Base-by-base conservation (phyloP, 441 rosid genomes). In the Viola pubescens region DNA sequence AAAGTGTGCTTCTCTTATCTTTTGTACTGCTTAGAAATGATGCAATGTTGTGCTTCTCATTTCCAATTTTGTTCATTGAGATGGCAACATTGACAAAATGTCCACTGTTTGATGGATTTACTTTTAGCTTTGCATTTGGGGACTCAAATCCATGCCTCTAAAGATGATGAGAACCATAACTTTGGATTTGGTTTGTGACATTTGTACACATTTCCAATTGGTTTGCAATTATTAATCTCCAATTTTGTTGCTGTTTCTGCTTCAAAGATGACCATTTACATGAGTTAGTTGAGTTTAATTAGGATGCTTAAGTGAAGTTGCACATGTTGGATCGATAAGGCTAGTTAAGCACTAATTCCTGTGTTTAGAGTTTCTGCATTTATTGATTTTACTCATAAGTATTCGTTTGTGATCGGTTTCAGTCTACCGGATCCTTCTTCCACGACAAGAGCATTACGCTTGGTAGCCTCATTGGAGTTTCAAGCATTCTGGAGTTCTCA, bases 401-500 rank as follows among this genome's bases (percentile, higher is more conserved):
- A 9, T 9, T 43, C 46, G 4, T 43, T 38, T 53, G 9, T 47
- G 16, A 48, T 62, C 26, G 3, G 56, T 61, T 65, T 63, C 84
- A 84, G 89, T 81, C 86, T n/a, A 76, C 73, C 2, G 80, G 77
- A 3, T 84, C 89, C 3, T 83, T 81, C 77, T 79, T 81, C 74
- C 83, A 60, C 48, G 83, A 84, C 67, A 79, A 73, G 62, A 79
- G 89, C 82, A 74, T 76, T 14, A 79, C 83, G 41, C 71, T 84
- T 0, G 89, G 89, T 13, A 84, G 78, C 63, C 79, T 79, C 11
- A 74, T 84, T 3, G 86, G 86, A 34, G 74, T 78, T 42, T 69
- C 84, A 4, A 75, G 62, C 72, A 63, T 76, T 56, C 66, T 77
- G 37, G 73, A 77, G 62, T 71, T 74, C 48, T 78, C 89, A 5